Percentiles rank a stretch among this genome's conserved stretches.
These are phyloP conservation scores for Cyberlindnera americana DNA, from an alignment of 805 yeast species.

Conservation along the genomic window DNA sequence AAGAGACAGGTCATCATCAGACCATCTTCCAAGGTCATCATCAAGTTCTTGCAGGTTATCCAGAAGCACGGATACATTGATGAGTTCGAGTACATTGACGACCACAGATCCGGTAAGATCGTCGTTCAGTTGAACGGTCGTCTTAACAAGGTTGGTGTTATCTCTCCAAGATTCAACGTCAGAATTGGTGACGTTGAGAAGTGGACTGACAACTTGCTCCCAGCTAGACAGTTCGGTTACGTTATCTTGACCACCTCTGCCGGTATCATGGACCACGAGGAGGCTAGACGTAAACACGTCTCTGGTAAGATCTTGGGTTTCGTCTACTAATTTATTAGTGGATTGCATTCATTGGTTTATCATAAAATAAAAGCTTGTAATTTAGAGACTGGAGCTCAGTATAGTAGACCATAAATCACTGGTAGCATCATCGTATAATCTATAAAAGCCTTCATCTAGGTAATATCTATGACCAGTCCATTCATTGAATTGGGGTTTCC, in stretches of 20 bases:
- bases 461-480: no score
- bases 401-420: no score
- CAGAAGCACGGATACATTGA: constrained; percentile 97
- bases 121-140: constrained; percentile 97
- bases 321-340: constrained; percentile 67
- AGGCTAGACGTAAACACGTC: constrained; percentile 99
- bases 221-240: constrained; percentile 99
- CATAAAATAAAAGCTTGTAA: constrained; percentile 17
- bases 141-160: constrained; percentile 98
- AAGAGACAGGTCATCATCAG: constrained; percentile 97
- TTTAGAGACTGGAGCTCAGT: constrained; percentile 9
- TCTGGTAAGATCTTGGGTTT: constrained; percentile 98
- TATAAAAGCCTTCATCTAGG: no score
- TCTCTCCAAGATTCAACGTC: constrained; percentile 97
- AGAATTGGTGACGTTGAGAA: constrained; percentile 92
- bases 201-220: constrained; percentile 97
- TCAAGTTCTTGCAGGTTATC: constrained; percentile 94
- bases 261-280: constrained; percentile 99
- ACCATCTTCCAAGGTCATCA: constrained; percentile 96
- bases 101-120: constrained; percentile 98
- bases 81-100: constrained; percentile 96
- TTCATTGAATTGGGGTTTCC: no score
- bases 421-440: no score
- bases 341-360: constrained; percentile 7
- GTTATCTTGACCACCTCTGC: constrained; percentile 98